Evolutionary conservation across 805 yeast species (phyloP).

Genomic region (Candida pini): DNA sequence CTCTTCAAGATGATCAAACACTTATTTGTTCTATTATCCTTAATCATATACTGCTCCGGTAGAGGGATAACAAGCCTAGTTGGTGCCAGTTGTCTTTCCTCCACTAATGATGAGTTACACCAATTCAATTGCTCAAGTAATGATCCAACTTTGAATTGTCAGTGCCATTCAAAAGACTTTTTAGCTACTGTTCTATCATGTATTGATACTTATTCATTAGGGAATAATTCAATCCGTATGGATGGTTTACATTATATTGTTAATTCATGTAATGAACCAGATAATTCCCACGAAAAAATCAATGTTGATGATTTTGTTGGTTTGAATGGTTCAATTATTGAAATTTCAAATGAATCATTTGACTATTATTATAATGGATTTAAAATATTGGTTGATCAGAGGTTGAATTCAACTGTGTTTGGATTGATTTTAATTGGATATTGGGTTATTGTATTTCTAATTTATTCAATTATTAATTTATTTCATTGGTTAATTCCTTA

Average conservation of each 20-base stretch:
- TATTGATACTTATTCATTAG: conserved; percentile 27
- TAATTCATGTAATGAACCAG: too few relatives aligned
- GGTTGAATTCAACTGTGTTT: conserved; percentile 25
- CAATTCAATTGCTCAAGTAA: conserved; percentile 28
- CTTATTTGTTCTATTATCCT: too few relatives aligned
- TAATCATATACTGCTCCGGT: too few relatives aligned
- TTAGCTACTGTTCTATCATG: conserved; percentile 33
- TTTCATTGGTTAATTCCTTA: conserved; percentile 33
- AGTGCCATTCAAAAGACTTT: conserved; percentile 30
- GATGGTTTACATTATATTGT: too few relatives aligned
- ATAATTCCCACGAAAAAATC: too few relatives aligned
- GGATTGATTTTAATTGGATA: conserved; percentile 26
- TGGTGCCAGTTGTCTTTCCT: conserved; percentile 33
- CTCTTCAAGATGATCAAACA: too few relatives aligned
- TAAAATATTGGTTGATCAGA: conserved; percentile 21
- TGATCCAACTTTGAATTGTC: conserved; percentile 30
- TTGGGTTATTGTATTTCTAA: conserved; percentile 27
- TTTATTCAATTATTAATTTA: conserved; percentile 24
- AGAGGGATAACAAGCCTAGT: conserved; percentile 29
- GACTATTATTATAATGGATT: conserved; percentile 27
- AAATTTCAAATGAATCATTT: too few relatives aligned
- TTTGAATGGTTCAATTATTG: too few relatives aligned
- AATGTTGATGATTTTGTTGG: conserved; percentile 12
- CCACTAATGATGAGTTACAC: conserved; percentile 28
- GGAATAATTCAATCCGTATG: too few relatives aligned